Conservation (phyloP, 2,329 filamentous ascomycete genomes). For the Pezicula rhizophila region DNA sequence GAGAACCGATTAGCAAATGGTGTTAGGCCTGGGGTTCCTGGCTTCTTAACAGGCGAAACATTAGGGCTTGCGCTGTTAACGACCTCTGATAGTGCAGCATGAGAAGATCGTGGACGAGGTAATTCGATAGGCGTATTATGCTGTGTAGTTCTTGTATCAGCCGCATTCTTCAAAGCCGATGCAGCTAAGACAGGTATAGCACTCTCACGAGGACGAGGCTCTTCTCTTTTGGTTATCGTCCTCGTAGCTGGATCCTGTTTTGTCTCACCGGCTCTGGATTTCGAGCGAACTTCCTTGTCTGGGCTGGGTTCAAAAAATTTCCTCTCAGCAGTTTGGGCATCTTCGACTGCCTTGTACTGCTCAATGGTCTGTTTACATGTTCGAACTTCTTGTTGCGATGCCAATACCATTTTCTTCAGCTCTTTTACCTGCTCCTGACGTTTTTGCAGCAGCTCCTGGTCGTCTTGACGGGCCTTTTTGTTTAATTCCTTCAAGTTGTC, state of each 20-base stretch:
- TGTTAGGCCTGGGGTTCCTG: not conserved
- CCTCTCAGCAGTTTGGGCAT: no score
- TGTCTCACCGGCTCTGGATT: not conserved
- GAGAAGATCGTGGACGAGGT: slow-evolving; percentile 9
- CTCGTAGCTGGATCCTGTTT: not conserved
- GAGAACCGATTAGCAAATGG: slow-evolving; percentile 15
- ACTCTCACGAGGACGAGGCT: slow-evolving; percentile 9
- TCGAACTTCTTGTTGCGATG: slow-evolving; percentile 31
- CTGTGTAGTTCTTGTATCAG: slow-evolving; percentile 5
- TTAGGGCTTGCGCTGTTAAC: slow-evolving; percentile 18
- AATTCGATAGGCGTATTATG: slow-evolving; percentile 10
- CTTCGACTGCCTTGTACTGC: not conserved
- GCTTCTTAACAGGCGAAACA: not conserved
- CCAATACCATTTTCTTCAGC: slow-evolving; percentile 47
- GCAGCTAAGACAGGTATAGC: slow-evolving; percentile 14
- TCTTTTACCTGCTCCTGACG: slow-evolving; percentile 52
- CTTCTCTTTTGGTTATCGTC: slow-evolving; percentile 1
- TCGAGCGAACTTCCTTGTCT: slow-evolving; percentile 1
- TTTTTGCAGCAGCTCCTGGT: slow-evolving; percentile 47
- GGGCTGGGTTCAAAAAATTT: no score
- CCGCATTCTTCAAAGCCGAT: slow-evolving; percentile 13
- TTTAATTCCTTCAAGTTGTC: slow-evolving; percentile 47
- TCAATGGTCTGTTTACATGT: slow-evolving; percentile 11
- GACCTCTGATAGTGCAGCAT: slow-evolving; percentile 22
- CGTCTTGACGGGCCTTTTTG: slow-evolving; percentile 48